phyloP scores from a whole-genome alignment of 148 eudicot genomes.

The Cornus kousa region DNA sequence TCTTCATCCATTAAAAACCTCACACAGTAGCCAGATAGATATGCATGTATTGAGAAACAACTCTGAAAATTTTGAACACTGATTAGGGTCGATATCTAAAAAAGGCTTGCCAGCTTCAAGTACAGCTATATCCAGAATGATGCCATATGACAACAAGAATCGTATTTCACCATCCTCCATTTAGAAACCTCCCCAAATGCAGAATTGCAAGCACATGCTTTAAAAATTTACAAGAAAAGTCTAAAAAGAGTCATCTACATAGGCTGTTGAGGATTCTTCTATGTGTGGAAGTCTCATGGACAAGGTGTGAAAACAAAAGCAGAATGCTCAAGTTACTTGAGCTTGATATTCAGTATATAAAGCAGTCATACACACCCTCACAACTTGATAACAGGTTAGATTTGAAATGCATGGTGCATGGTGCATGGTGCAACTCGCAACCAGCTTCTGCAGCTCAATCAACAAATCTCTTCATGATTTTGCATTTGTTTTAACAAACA shows the following conservation, averaged over 20 bases:
- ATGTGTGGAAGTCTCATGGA: neutral
- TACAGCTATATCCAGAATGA: neutral
- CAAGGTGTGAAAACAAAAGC: neutral
- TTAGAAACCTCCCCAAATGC: neutral
- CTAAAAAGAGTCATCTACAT: neutral
- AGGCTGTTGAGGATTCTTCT: neutral
- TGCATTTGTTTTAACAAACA: neutral
- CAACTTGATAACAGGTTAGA: neutral
- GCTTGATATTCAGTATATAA: neutral
- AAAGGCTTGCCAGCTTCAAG: neutral
- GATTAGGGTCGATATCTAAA: neutral
- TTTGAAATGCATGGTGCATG: too few relatives aligned
- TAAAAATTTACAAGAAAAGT: neutral
- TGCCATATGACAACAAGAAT: neutral
- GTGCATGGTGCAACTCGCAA: too few relatives aligned
- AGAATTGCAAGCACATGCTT: neutral
- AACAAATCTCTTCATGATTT: too few relatives aligned
- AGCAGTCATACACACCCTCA: too few relatives aligned
- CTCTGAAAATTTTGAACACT: neutral
- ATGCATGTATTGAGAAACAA: constrained; percentile 11
- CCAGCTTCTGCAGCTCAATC: too few relatives aligned
- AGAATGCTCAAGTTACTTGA: neutral
- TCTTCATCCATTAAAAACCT: constrained; percentile 1
- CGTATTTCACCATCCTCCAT: neutral
- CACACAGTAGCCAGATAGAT: neutral